phyloP scores from a whole-genome alignment of 371 early-diverging fungal species.

The Haplosporangium sp. region DNA sequence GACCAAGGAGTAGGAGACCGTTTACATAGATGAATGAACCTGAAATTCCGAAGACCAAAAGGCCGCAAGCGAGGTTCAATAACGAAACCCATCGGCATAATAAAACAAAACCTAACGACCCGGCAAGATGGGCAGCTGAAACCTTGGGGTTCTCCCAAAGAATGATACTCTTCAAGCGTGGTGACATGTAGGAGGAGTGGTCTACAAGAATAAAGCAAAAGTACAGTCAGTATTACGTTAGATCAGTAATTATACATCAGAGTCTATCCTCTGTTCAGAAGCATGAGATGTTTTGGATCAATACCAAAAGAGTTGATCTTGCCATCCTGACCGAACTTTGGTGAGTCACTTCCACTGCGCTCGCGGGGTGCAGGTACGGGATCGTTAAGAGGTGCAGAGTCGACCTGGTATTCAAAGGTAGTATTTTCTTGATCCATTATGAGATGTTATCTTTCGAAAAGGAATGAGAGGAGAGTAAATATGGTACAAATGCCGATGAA shows the following conservation, averaged over 20 bases:
- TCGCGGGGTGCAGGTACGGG: neutral
- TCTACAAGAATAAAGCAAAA: slow-evolving; percentile 31
- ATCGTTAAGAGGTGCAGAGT: neutral
- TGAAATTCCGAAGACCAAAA: slow-evolving; percentile 63
- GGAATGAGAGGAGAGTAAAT: too few relatives aligned
- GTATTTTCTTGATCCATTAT: neutral
- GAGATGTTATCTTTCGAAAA: neutral
- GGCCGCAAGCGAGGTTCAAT: slow-evolving; percentile 63
- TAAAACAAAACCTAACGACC: slow-evolving; percentile 56
- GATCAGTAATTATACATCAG: too few relatives aligned
- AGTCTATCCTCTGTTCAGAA: too few relatives aligned
- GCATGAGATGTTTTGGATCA: neutral
- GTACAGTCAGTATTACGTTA: too few relatives aligned
- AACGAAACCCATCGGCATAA: slow-evolving; percentile 68
- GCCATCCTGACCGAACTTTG: neutral
- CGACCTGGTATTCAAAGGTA: too few relatives aligned
- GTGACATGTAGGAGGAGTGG: slow-evolving; percentile 60
- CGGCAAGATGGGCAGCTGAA: slow-evolving; percentile 56
- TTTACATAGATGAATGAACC: slow-evolving; percentile 67
- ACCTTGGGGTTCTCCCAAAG: slow-evolving; percentile 68
- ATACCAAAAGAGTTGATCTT: neutral
- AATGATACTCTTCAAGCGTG: slow-evolving; percentile 61
- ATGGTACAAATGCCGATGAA: too few relatives aligned
- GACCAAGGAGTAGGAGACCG: slow-evolving; percentile 59
- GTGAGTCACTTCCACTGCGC: neutral